phyloP scores from a whole-genome alignment of 1,139 yeast species.

The Ogataea hybrid region DNA sequence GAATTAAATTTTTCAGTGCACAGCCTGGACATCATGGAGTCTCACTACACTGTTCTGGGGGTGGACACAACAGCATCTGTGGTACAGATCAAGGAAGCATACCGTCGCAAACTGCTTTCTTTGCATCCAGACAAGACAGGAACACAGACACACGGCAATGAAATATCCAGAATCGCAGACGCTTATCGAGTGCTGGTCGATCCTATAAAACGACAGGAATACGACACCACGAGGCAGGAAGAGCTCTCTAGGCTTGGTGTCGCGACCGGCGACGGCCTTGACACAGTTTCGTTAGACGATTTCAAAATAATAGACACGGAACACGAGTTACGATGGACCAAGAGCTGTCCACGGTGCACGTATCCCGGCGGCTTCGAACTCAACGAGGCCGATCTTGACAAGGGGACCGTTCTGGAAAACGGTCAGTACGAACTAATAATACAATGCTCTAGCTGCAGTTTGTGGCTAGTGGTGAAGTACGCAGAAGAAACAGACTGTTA shows the following conservation, averaged over 20 bases:
- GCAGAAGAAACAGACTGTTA: conserved; percentile 39
- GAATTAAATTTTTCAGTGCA: conserved; percentile 18
- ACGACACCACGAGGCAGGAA: conserved; percentile 46
- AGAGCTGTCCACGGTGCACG: conserved; percentile 75
- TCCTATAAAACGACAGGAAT: conserved; percentile 38
- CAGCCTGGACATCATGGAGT: conserved; percentile 7
- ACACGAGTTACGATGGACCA: conserved; percentile 43
- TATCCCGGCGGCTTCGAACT: conserved; percentile 52
- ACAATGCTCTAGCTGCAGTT: conserved; percentile 78
- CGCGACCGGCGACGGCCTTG: conserved; percentile 61
- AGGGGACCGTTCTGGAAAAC: conserved; percentile 31
- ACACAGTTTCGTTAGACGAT: conserved; percentile 61
- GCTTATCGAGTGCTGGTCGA: conserved; percentile 60
- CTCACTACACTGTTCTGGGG: conserved; percentile 54
- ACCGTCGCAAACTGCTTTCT: conserved; percentile 52
- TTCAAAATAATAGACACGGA: conserved; percentile 37
- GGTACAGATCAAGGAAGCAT: conserved; percentile 56
- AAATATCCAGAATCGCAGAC: conserved; percentile 8
- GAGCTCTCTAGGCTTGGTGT: conserved; percentile 45
- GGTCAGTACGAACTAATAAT: conserved; percentile 68
- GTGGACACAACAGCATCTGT: conserved; percentile 39
- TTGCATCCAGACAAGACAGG: conserved; percentile 72
- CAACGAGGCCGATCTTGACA: conserved; percentile 55
- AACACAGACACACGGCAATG: background rate
- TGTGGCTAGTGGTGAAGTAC: conserved; percentile 77